Conservation (phyloP, 805 yeast genomes). For the Wickerhamiella brachini region DNA sequence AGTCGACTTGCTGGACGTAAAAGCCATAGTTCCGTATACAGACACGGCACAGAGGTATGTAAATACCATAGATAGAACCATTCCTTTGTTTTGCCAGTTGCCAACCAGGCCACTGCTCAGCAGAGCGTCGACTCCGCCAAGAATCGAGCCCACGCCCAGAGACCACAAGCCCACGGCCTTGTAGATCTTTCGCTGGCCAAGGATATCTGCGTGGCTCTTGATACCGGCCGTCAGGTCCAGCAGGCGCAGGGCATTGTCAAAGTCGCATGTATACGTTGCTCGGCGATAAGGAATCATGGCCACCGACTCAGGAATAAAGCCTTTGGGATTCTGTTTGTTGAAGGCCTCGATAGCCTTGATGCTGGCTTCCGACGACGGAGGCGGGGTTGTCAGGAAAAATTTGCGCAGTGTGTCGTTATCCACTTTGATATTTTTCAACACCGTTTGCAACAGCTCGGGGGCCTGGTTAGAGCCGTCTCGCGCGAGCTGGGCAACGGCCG, state of each 20-base stretch:
- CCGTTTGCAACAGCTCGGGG: slow-evolving; percentile 10
- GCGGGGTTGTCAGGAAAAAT: slow-evolving; percentile 14
- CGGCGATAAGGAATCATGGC: slow-evolving; percentile 54
- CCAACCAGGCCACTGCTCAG: slow-evolving; percentile 30
- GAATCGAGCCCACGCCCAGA: slow-evolving; percentile 24
- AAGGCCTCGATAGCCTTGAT: slow-evolving; percentile 14
- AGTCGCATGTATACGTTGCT: slow-evolving; percentile 44
- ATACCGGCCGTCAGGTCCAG: slow-evolving; percentile 51
- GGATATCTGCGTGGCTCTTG: slow-evolving; percentile 31
- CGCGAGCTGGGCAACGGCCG: slow-evolving; percentile 18
- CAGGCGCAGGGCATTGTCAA: slow-evolving; percentile 40
- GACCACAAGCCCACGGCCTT: slow-evolving; percentile 25
- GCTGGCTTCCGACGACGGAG: slow-evolving; percentile 16
- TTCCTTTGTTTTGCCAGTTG: slow-evolving; percentile 22
- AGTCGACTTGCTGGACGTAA: slow-evolving; percentile 36
- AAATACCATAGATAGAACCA: slow-evolving; percentile 34
- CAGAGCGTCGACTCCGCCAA: slow-evolving; percentile 36
- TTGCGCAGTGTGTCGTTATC: slow-evolving; percentile 13
- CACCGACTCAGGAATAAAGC: slow-evolving; percentile 9
- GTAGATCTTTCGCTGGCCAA: slow-evolving; percentile 24
- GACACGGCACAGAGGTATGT: slow-evolving; percentile 38
- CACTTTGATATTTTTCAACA: slow-evolving; percentile 11
- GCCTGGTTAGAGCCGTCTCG: slow-evolving; percentile 13
- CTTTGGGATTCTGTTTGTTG: slow-evolving; percentile 7
- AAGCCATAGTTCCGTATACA: slow-evolving; percentile 34